Conservation (phyloP, 495 filamentous ascomycete species). For the Trichoderma asperelloides region DNA sequence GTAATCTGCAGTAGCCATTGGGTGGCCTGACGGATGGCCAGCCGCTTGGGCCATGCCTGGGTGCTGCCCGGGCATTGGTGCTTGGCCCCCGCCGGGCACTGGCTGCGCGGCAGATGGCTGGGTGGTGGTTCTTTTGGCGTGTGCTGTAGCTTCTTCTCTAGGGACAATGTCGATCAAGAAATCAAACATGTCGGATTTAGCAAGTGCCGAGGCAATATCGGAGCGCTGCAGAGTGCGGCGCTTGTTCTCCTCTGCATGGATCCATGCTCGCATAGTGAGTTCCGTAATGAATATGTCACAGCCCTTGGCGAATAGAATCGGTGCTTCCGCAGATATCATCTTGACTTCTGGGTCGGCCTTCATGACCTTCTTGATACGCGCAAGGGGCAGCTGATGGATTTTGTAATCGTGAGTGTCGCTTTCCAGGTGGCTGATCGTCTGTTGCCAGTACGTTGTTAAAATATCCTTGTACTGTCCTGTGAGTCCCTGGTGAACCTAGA, state of each 20-base stretch:
- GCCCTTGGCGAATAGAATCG: slow-evolving; percentile 95
- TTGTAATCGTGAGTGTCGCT: slow-evolving; percentile 96
- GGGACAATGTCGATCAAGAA: slow-evolving; percentile 99
- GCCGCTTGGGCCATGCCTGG: slow-evolving; percentile 47
- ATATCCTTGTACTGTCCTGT: slow-evolving; percentile 91
- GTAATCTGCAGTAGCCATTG: slow-evolving; percentile 61
- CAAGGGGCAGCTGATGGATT: slow-evolving; percentile 87
- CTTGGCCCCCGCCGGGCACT: slow-evolving; percentile 19
- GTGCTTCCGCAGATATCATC: slow-evolving; percentile 98
- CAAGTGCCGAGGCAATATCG: slow-evolving; percentile 89
- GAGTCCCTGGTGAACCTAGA: slow-evolving; percentile 87
- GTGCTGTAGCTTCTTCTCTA: slow-evolving; percentile 78
- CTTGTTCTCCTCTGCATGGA: slow-evolving; percentile 98
- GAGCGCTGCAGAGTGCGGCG: slow-evolving; percentile 88
- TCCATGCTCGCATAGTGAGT: slow-evolving; percentile 99
- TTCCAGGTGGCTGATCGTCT: slow-evolving; percentile 90
- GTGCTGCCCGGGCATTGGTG: slow-evolving; percentile 54
- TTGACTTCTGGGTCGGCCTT: slow-evolving; percentile 98
- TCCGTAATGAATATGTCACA: slow-evolving; percentile 99
- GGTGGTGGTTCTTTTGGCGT: slow-evolving; percentile 59
- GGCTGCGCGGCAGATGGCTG: slow-evolving; percentile 35
- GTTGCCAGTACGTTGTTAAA: slow-evolving; percentile 97
- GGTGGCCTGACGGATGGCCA: slow-evolving; percentile 41
- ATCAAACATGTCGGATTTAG: slow-evolving; percentile 99
- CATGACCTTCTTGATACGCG: slow-evolving; percentile 99